Evolutionary conservation across 805 yeast genomes (phyloP), one percentile per base, ranked within the genome.

Genomic region (Cyberlindnera xishuangbannaensis): DNA sequence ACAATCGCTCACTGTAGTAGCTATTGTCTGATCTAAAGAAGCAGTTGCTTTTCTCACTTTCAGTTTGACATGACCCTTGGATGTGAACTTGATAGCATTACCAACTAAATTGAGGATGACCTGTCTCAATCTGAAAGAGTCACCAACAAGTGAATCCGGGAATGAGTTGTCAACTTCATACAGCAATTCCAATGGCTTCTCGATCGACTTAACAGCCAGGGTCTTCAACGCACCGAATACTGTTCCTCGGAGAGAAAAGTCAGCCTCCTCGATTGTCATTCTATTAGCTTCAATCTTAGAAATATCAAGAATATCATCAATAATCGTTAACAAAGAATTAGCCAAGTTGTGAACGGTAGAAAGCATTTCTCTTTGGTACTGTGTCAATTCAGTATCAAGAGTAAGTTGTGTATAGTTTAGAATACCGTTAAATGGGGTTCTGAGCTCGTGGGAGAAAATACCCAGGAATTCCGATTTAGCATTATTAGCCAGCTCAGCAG

Each of bases 371-470:
- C 95, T 72, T 59, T 85, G 95, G 51, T 85, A 85, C 59, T 85
- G 95, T 8, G 94, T 84, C 44, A 85, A 68, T 50, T 85, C 94
- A 0, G 95, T 85, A 44, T 85, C 95, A 36, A 85, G 67, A 2
- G 95, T 83, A 47, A 85, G 64, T 56, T 85, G 95, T 4, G 95
- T 85, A 90, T 85, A 85, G 53, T 95, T 95, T 48, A 85, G 81
- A 30, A 85, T 85, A 64, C 95, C 95, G 58, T 85, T 85, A 76
- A 85, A 80, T 15, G 95, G 95, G 3, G 95, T 85, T 56, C 95
- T 69, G 50, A 85, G 81, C 57, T 85, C 95, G 58, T 78, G 85
- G 6, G 90, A 82, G 71, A 83, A 85, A 52, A 85, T 85, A 29
- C 95, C 95, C 61, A 85, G 69, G 55, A 85, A 85, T 58, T 85